Conservation (phyloP, 1,139 yeast species). For the Geotrichum phurueaensis region DNA sequence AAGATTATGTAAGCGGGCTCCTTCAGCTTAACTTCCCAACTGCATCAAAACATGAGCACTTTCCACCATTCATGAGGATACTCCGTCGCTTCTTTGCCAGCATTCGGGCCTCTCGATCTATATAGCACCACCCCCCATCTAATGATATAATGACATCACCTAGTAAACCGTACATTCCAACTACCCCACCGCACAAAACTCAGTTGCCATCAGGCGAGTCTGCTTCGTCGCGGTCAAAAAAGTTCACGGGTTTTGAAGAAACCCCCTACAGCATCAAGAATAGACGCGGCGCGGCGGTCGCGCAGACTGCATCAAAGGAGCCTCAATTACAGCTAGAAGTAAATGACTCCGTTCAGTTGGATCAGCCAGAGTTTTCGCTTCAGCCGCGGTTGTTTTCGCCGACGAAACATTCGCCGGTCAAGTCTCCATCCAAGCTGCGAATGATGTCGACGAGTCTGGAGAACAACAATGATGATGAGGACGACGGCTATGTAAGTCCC, state of each 20-base stretch:
- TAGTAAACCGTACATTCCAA: conserved; percentile 3
- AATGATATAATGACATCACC: conserved; percentile 7
- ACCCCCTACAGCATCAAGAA: conserved; percentile 11
- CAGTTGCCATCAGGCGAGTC: not conserved
- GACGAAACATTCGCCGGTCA: conserved; percentile 22
- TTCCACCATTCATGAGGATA: not conserved
- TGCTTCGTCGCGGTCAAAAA: not conserved
- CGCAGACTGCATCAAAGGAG: not conserved
- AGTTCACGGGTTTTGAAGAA: conserved; percentile 4
- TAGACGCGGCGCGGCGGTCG: not conserved
- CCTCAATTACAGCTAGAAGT: not conserved
- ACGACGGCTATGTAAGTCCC: conserved; percentile 10
- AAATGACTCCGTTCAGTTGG: not conserved
- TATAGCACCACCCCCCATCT: not conserved
- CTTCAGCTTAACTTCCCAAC: not conserved
- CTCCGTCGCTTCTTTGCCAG: not conserved
- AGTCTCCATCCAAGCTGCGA: conserved; percentile 28
- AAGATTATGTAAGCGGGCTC: not conserved
- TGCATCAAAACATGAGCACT: not conserved
- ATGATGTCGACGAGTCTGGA: conserved; percentile 15
- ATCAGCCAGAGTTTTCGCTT: not conserved
- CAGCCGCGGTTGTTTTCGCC: conserved; percentile 1
- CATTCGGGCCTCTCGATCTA: not conserved
- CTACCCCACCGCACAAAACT: not conserved
- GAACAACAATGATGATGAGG: conserved; percentile 11